Evolutionary conservation across 352 stramenopile genomes (phyloP).

Genomic region (Blastocystis hominis): DNA sequence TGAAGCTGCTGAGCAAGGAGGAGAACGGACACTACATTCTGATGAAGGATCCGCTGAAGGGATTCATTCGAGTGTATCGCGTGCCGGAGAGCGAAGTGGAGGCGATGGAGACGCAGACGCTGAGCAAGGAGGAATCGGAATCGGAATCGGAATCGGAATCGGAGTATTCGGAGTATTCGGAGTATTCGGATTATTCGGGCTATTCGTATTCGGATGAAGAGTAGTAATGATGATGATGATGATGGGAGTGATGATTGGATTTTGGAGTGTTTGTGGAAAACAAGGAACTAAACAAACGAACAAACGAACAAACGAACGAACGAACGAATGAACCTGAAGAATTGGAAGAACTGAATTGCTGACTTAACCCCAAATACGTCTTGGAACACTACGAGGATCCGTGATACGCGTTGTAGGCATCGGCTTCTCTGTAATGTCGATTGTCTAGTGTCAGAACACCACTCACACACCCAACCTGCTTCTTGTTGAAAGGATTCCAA

Average conservation of each 20-base stretch:
- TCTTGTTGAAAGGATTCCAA: slow-evolving; percentile 44
- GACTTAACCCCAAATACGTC: neutral
- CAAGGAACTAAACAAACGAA: no score
- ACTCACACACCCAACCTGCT: no score
- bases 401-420: neutral
- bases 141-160: neutral
- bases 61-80: slow-evolving; percentile 85
- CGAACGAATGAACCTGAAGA: no score
- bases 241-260: no score
- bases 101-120: slow-evolving; percentile 71
- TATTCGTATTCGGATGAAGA: neutral
- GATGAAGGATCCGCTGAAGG: slow-evolving; percentile 93
- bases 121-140: neutral
- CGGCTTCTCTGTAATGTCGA: neutral
- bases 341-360: no score
- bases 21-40: slow-evolving; percentile 94
- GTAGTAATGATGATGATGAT: neutral
- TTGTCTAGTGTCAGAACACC: no score
- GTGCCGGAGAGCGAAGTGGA: slow-evolving; percentile 82
- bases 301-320: no score
- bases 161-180: neutral
- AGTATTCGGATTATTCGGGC: neutral
- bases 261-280: neutral
- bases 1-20: slow-evolving; percentile 82
- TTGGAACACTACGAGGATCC: neutral